Conservation (phyloP, 352 stramenopile species). For the Elongisporangium senticosum region DNA sequence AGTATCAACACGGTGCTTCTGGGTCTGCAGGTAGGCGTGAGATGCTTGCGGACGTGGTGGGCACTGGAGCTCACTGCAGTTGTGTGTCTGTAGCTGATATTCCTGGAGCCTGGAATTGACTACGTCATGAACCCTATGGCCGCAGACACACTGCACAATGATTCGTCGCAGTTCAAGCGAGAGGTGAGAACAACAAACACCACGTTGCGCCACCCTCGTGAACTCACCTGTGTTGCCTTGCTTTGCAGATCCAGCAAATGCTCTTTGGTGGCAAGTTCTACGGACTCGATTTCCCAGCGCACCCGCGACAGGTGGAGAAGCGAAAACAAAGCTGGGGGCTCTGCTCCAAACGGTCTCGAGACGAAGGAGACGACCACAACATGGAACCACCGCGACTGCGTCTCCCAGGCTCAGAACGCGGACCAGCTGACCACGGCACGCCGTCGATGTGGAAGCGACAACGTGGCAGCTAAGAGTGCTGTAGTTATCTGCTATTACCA, state of each 20-base stretch:
- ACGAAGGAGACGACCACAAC: slow-evolving; percentile 27
- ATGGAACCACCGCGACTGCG: slow-evolving; percentile 23
- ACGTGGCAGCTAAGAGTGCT: slow-evolving; percentile 15
- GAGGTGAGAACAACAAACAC: slow-evolving; percentile 12
- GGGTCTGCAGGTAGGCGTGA: slow-evolving; percentile 53
- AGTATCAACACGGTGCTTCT: slow-evolving; percentile 85
- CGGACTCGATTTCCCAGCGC: slow-evolving; percentile 51
- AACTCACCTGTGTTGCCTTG: neutral
- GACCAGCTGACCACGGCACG: slow-evolving; percentile 34
- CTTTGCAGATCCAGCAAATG: slow-evolving; percentile 42
- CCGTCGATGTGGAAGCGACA: slow-evolving; percentile 54
- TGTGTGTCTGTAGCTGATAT: slow-evolving; percentile 54
- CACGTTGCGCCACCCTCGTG: too few relatives aligned
- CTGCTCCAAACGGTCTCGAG: slow-evolving; percentile 44
- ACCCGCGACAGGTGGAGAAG: slow-evolving; percentile 56
- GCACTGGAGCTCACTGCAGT: neutral
- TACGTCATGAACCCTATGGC: slow-evolving; percentile 54
- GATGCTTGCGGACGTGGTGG: neutral
- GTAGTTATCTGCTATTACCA: slow-evolving; percentile 1
- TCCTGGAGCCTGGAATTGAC: slow-evolving; percentile 68
- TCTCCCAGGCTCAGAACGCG: slow-evolving; percentile 7
- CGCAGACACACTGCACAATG: slow-evolving; percentile 45
- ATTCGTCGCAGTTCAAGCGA: slow-evolving; percentile 40
- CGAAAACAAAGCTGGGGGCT: slow-evolving; percentile 38
- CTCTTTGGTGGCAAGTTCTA: slow-evolving; percentile 56